Conservation (phyloP, 352 stramenopile species). For the Globisporangium alternatum region DNA sequence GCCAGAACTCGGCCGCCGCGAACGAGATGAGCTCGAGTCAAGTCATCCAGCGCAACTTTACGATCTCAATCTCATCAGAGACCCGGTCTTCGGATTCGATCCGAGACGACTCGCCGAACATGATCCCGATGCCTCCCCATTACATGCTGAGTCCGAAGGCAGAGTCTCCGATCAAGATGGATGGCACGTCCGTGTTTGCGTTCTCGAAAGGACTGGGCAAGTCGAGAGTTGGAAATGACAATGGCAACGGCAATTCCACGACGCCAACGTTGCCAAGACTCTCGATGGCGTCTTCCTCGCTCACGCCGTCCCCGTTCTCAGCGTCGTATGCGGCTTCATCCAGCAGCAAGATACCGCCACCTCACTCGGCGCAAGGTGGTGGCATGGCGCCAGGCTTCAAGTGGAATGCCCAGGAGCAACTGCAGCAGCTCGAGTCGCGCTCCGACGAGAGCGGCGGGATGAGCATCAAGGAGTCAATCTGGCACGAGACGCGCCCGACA, state of each 20-base stretch:
- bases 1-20: not conserved
- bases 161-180: conserved; percentile 4
- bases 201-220: not conserved
- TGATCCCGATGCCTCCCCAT: conserved; percentile 24
- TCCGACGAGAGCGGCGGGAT: conserved; percentile 22
- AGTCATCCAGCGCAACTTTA: conserved; percentile 24
- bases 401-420: conserved; percentile 16
- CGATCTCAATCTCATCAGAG: conserved; percentile 20
- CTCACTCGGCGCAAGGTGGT: not conserved
- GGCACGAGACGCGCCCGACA: conserved; percentile 20
- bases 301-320: conserved; percentile 27
- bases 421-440: conserved; percentile 10
- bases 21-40: conserved; percentile 5
- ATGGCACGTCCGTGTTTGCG: conserved; percentile 10
- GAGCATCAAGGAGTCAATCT: conserved; percentile 35
- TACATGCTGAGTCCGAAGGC: conserved; percentile 28
- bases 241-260: conserved; percentile 13
- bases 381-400: conserved; percentile 12
- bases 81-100: not conserved
- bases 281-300: conserved; percentile 20
- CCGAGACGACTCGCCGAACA: conserved; percentile 20
- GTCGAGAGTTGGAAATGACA: not conserved
- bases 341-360: conserved; percentile 1
- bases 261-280: conserved; percentile 27
- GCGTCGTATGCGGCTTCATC: conserved; percentile 12